A percentile compares a stretch with the other conserved stretches of the same genome.
These are phyloP conservation scores for Spinellus fusiger DNA, from an alignment of 192 early-diverging fungal species.

Conservation along the genomic window DNA sequence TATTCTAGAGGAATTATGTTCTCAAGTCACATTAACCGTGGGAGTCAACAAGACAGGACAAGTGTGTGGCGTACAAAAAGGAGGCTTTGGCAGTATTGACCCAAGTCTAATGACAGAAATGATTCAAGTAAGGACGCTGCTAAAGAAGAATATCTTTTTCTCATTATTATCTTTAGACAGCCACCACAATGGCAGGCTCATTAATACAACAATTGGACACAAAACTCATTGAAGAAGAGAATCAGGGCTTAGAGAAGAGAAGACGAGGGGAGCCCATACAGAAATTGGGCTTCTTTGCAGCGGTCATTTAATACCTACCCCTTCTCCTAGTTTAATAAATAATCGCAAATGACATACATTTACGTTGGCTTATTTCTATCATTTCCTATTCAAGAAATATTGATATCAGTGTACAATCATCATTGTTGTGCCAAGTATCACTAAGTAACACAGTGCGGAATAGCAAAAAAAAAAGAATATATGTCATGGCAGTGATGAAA, in stretches of 20 bases:
- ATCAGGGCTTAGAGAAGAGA: slow-evolving; percentile 35
- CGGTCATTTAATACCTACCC: slow-evolving; percentile 20
- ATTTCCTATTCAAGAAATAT: too few species aligned
- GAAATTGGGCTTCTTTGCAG: slow-evolving; percentile 56
- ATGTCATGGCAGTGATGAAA: too few species aligned
- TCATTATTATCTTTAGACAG: slow-evolving; percentile 20
- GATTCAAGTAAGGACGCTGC: slow-evolving; percentile 54
- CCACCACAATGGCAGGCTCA: slow-evolving; percentile 39
- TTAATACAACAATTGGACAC: slow-evolving; percentile 44
- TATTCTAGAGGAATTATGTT: slow-evolving; percentile 83
- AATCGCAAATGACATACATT: too few species aligned
- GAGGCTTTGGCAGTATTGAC: slow-evolving; percentile 66
- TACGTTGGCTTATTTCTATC: too few species aligned
- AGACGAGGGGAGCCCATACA: slow-evolving; percentile 34
- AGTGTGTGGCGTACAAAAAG: slow-evolving; percentile 86
- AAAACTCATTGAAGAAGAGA: slow-evolving; percentile 42
- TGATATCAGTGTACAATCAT: too few species aligned
- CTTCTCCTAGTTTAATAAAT: neutral
- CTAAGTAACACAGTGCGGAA: too few species aligned
- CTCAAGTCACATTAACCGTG: slow-evolving; percentile 73
- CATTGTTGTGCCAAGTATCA: too few species aligned
- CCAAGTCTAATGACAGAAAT: slow-evolving; percentile 74
- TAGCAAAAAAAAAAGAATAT: too few species aligned
- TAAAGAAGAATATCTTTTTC: neutral
- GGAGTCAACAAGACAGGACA: slow-evolving; percentile 75